phyloP scores from a whole-genome alignment of 805 yeast genomes.

The Yamadazyma ubonensis region DNA sequence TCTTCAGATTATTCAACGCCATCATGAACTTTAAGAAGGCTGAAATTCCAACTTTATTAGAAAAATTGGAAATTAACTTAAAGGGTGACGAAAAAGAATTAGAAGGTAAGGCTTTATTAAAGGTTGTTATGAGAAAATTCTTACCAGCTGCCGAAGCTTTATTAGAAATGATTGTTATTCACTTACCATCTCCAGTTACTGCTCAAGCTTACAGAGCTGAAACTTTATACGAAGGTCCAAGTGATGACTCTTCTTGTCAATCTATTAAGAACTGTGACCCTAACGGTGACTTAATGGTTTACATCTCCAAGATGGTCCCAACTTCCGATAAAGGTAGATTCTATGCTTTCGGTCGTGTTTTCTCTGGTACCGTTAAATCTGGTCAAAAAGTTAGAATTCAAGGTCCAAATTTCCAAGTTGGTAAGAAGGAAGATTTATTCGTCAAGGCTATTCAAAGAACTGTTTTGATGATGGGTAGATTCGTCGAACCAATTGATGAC shows the following conservation, averaged over 20 bases:
- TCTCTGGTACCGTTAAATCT: constrained; percentile 98
- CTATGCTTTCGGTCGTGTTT: constrained; percentile 99
- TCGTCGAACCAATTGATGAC: constrained; percentile 97
- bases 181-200: constrained; percentile 99
- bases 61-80: constrained; percentile 89
- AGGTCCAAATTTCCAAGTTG: constrained; percentile 99
- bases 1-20: constrained; percentile 94
- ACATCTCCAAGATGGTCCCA: constrained; percentile 99
- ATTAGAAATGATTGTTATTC: constrained; percentile 96
- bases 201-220: constrained; percentile 99
- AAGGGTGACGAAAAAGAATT: constrained; percentile 97
- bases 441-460: constrained; percentile 98
- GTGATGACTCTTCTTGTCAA: constrained; percentile 83
- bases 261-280: constrained; percentile 99
- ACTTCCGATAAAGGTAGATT: constrained; percentile 99
- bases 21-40: constrained; percentile 99
- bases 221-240: constrained; percentile 98
- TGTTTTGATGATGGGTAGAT: constrained; percentile 99
- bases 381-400: constrained; percentile 99
- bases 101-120: constrained; percentile 97
- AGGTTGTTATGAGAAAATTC: constrained; percentile 99
- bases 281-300: constrained; percentile 95
- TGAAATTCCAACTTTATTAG: constrained; percentile 87
- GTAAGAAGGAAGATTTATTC: constrained; percentile 97
- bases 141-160: constrained; percentile 99